Evolutionary conservation across 306 rosid species (phyloP).

Genomic region (Begonia peltatifolia): DNA sequence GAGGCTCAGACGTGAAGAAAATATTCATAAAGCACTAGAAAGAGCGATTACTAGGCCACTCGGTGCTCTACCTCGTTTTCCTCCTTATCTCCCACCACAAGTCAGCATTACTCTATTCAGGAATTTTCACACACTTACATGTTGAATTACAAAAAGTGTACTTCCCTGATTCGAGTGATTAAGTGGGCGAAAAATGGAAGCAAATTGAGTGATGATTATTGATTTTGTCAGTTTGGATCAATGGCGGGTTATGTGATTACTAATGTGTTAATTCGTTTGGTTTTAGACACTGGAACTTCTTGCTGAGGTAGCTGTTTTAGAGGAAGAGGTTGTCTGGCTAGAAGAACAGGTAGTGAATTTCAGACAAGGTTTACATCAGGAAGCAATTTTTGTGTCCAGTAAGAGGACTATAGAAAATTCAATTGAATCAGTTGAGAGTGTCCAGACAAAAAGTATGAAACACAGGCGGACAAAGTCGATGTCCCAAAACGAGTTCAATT

Average conservation of each 20-base stretch:
- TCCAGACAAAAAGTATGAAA: slow-evolving; percentile 29
- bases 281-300: slow-evolving; percentile 76
- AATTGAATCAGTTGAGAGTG: slow-evolving; percentile 24
- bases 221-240: too few relatives aligned
- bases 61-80: slow-evolving; percentile 94
- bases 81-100: slow-evolving; percentile 89
- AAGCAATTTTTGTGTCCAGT: slow-evolving; percentile 59
- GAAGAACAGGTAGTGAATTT: slow-evolving; percentile 82
- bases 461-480: slow-evolving; percentile 68
- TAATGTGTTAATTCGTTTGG: not conserved
- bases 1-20: slow-evolving; percentile 92
- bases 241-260: too few relatives aligned
- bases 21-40: slow-evolving; percentile 88
- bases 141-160: too few relatives aligned
- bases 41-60: slow-evolving; percentile 86
- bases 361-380: slow-evolving; percentile 71
- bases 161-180: too few relatives aligned
- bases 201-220: too few relatives aligned
- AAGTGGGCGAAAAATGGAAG: too few relatives aligned
- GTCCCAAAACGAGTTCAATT: slow-evolving; percentile 55
- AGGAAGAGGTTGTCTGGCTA: slow-evolving; percentile 74
- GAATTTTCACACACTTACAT: too few relatives aligned
- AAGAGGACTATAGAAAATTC: slow-evolving; percentile 41
- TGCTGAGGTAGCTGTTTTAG: slow-evolving; percentile 90
- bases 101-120: slow-evolving; percentile 23